phyloP scores from a whole-genome alignment of 495 filamentous ascomycete genomes.

The Wilcoxina mikolae region DNA sequence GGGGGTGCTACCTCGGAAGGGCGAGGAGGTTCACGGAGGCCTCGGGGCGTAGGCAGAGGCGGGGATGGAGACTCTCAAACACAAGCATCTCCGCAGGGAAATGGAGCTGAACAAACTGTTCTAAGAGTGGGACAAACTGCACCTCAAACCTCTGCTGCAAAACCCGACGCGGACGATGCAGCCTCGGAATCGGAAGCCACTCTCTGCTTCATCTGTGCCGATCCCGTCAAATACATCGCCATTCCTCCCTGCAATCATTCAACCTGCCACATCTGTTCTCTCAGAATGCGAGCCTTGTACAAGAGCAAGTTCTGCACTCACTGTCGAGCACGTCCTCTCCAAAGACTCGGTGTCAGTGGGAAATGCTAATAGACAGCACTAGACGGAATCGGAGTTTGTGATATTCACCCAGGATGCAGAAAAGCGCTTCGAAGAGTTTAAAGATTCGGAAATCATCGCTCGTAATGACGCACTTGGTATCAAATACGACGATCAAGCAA shows the following conservation, averaged over 20 bases:
- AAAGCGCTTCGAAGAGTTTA: slow-evolving; percentile 75
- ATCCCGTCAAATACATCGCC: slow-evolving; percentile 63
- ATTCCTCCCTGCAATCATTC: slow-evolving; percentile 87
- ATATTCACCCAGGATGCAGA: slow-evolving; percentile 73
- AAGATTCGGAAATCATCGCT: slow-evolving; percentile 51
- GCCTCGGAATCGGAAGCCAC: slow-evolving; percentile 47
- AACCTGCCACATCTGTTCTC: slow-evolving; percentile 87
- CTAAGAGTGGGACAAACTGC: background rate
- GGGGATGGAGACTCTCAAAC: background rate
- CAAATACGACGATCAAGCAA: slow-evolving; percentile 69
- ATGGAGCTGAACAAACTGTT: background rate
- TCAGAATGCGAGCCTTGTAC: slow-evolving; percentile 80
- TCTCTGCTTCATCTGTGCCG: slow-evolving; percentile 94
- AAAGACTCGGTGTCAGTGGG: slow-evolving; percentile 5
- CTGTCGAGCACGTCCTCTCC: slow-evolving; percentile 53
- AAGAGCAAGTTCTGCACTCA: slow-evolving; percentile 91
- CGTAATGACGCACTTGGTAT: slow-evolving; percentile 77
- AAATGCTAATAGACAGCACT: slow-evolving; percentile 24
- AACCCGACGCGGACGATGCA: slow-evolving; percentile 16
- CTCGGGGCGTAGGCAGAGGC: background rate
- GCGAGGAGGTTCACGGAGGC: slow-evolving; percentile 3
- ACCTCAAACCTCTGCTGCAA: background rate
- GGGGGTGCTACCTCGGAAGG: slow-evolving; percentile 6
- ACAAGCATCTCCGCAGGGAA: background rate
- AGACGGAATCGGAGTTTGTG: slow-evolving; percentile 70